Base-by-base conservation (phyloP, 768 basidiomycete species). In the Lepiota venenata region DNA sequence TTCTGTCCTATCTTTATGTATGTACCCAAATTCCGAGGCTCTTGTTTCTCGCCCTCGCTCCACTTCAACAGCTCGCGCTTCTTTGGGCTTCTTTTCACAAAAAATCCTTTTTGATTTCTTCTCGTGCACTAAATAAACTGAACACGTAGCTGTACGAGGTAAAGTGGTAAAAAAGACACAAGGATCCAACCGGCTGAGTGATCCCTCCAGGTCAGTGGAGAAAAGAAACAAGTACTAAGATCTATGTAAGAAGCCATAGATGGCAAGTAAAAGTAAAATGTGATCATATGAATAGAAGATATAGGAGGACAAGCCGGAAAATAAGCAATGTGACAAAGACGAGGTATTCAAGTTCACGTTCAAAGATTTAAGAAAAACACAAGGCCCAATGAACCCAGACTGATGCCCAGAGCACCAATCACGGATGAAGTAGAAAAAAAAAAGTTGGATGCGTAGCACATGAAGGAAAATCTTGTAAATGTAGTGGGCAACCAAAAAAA, bases 271-370 rank as follows among this genome's bases (percentile, higher is more conserved):
- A 12, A 51, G 39, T 35, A 43, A 51, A 22, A 35, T 47, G 46
- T 12, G 35, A 44, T 38, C 51, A 44, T 52, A 52, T 39, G n/a
- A n/a, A 44, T 38, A 45, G 35, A 45, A 52, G 35, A 52, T 45
- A 44, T 46, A 27, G 44, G 35, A 20, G 36, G 43, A 45, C 38
- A 45, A 43, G 35, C 8, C 32, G 8, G 38, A 45, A 48, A 29
- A 22, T 29, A 47, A 47, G 22, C 42, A 52, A 43, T 29, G 38
- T 35, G 44, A 52, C 21, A 42, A 51, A 51, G 18, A 45, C 51
- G 37, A 45, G 36, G 36, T 45, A 45, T 32, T 50, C 29, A 20
- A 27, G 16, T 47, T 47, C 32, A 32, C 27, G 22, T 16, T 41
- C 37, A 27, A 50, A 41, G 15, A 18, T 25, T 50, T 4, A 39